Base-by-base conservation (phyloP, 257 asterid species). In the Linderniella brevidens region DNA sequence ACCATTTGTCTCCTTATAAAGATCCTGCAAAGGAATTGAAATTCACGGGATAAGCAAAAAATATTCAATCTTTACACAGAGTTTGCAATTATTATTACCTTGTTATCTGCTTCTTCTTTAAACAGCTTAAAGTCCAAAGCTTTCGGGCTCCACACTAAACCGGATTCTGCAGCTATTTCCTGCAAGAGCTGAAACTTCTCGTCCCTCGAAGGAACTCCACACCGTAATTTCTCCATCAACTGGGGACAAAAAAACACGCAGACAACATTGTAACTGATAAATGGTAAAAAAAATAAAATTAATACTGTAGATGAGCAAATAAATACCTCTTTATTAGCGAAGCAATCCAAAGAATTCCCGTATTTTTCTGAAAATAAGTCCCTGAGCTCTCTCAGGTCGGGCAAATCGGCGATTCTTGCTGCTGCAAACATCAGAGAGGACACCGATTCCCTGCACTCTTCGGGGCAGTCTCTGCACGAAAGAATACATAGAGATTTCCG, bases 331-430 rank as follows among this genome's bases (percentile, higher is more conserved):
- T 78, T 83, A 49, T 68, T 78, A 62, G 67, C 73, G 50, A 57
- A 65, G 45, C 7, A 55, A 41, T 78, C 93, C 0, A 78, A 19
- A 41, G 80, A 59, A 10, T 54, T 78, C 37, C 75, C 90, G 29
- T 74, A 88, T 76, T 73, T 78, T 41, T 76, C 85, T 0, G 80
- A 65, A 49, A 88, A 84, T 44, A 74, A 0, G 19, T 61, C 56
- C 71, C 97, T 74, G 37, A 88, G 76, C 18, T 88, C 74, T 0
- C 95, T 71, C 45, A 88, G 58, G 62, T 88, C 97, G 6, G 97
- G 95, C 46, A 88, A 72, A 62, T 88, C 94, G n/a, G 90, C 92
- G 1, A 84, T 68, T 62, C 97, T 68, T 17, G 97, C 93, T 8
- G 97, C 95, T 19, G 95, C 97, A 72, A 68, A 76, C 72, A 70